phyloP scores from a whole-genome alignment of 1,139 yeast species.

The Debaryomyces coudertii region DNA sequence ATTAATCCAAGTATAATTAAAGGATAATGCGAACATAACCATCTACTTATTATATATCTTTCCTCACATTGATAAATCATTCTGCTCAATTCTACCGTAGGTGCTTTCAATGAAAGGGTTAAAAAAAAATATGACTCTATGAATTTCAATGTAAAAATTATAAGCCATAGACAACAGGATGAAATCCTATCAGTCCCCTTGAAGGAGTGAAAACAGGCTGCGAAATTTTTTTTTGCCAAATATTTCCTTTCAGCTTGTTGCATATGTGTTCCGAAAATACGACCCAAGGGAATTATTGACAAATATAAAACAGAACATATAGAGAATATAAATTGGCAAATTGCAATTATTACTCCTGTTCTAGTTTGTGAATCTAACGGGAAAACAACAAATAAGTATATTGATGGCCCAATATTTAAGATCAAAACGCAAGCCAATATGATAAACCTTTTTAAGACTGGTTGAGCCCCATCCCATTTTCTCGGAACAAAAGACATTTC shows the following conservation, averaged over 20 bases:
- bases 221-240: constrained; percentile 39
- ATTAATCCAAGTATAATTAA: constrained; percentile 87
- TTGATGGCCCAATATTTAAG: constrained; percentile 42
- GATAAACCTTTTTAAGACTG: too few relatives aligned
- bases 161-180: constrained; percentile 78
- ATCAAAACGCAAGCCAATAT: too few relatives aligned
- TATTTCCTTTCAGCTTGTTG: constrained; percentile 25
- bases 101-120: constrained; percentile 90
- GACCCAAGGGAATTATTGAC: constrained; percentile 50
- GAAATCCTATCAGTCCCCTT: constrained; percentile 93
- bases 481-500: constrained; percentile 98
- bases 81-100: constrained; percentile 27
- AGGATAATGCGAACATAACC: constrained; percentile 81
- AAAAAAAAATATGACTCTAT: constrained; percentile 92
- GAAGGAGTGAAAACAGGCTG: constrained; percentile 75
- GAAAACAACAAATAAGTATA: constrained; percentile 36
- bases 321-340: constrained; percentile 48
- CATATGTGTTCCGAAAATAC: constrained; percentile 35
- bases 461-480: constrained; percentile 99
- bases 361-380: constrained; percentile 30
- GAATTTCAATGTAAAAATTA: constrained; percentile 87
- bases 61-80: too few relatives aligned
- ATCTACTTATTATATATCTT: too few relatives aligned
- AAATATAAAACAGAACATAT: constrained; percentile 44
- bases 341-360: constrained; percentile 39